These are phyloP conservation scores for Pythium guiyangense DNA, from an alignment of 352 stramenopile genomes.

Conservation along the genomic window DNA sequence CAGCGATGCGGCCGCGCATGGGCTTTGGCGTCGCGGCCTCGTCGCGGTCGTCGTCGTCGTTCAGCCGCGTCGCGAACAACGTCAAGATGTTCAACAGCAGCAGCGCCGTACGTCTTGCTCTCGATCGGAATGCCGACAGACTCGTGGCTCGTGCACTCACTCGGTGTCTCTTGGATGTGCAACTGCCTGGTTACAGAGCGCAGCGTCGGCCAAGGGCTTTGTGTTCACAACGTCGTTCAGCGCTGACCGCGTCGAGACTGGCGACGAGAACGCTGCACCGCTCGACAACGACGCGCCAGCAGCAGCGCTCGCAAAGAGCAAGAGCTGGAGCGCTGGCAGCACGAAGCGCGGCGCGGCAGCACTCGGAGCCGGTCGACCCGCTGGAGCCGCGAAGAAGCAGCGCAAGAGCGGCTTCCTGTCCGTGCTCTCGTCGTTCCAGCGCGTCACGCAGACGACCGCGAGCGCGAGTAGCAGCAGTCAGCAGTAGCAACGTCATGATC, in stretches of 20 bases:
- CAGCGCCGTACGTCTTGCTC: conserved; percentile 40
- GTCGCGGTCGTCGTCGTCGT: conserved; percentile 50
- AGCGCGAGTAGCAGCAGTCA: conserved; percentile 34
- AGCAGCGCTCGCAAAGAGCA: conserved; percentile 33
- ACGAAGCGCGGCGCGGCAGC: conserved; percentile 10
- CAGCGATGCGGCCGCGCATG: conserved; percentile 23
- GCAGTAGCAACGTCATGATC: conserved; percentile 31
- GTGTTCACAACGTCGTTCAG: conserved; percentile 74
- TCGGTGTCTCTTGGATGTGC: too few species aligned
- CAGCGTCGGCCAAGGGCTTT: conserved; percentile 54
- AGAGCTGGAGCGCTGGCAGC: conserved; percentile 34
- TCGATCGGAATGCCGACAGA: conserved; percentile 1
- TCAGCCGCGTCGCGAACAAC: conserved; percentile 60
- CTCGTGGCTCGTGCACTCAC: too few species aligned
- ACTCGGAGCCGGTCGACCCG: neutral
- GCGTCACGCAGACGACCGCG: conserved; percentile 27
- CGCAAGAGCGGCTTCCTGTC: conserved; percentile 58
- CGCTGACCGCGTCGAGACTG: conserved; percentile 32
- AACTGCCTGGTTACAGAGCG: too few species aligned
- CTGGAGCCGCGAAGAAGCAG: conserved; percentile 31
- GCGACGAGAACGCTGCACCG: conserved; percentile 30
- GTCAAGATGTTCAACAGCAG: conserved; percentile 67
- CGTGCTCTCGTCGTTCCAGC: conserved; percentile 66
- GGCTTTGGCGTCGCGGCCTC: conserved; percentile 42
- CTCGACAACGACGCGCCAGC: conserved; percentile 17